Conservation (phyloP, 495 filamentous ascomycete genomes). For the Penicillium macrosclerotiorum region DNA sequence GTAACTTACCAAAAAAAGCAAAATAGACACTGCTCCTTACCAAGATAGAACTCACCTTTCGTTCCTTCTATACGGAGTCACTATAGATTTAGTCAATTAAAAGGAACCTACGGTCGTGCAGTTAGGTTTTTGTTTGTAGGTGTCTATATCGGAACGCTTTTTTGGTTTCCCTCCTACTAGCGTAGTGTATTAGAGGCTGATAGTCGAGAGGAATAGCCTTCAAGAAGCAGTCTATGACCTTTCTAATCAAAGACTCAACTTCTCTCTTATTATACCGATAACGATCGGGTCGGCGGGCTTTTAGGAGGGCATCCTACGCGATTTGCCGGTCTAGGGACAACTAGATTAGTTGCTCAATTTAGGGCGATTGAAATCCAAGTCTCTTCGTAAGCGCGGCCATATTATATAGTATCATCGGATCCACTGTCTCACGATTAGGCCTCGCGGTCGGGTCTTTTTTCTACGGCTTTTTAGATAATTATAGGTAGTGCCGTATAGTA, state of each 20-base stretch:
- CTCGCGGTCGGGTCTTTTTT: slow-evolving; percentile 21
- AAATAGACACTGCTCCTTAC: slow-evolving; percentile 12
- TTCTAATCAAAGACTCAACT: slow-evolving; percentile 21
- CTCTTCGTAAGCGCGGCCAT: slow-evolving; percentile 27
- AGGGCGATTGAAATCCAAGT: slow-evolving; percentile 30
- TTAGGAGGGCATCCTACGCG: slow-evolving; percentile 25
- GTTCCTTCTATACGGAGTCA: slow-evolving; percentile 1
- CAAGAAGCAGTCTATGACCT: slow-evolving; percentile 22
- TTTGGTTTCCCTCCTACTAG: slow-evolving; percentile 9
- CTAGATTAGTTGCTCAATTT: slow-evolving; percentile 25
- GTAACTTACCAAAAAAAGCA: slow-evolving; percentile 7
- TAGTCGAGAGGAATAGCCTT: slow-evolving; percentile 10
- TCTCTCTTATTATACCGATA: slow-evolving; percentile 25
- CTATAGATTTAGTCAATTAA: slow-evolving; percentile 12
- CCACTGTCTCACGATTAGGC: slow-evolving; percentile 10
- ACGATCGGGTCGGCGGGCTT: slow-evolving; percentile 27
- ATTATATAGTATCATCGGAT: slow-evolving; percentile 25
- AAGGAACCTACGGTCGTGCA: slow-evolving; percentile 10
- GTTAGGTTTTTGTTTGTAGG: slow-evolving; percentile 6
- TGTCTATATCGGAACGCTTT: slow-evolving; percentile 8
- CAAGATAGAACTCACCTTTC: slow-evolving; percentile 4
- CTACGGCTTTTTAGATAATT: slow-evolving; percentile 16
- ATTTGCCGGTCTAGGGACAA: slow-evolving; percentile 34
- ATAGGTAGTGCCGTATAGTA: slow-evolving; percentile 26
- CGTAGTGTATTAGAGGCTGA: slow-evolving; percentile 1